These are phyloP conservation scores for Actinomortierella wolfii DNA, from an alignment of 371 early-diverging fungal genomes.

Conservation along the genomic window DNA sequence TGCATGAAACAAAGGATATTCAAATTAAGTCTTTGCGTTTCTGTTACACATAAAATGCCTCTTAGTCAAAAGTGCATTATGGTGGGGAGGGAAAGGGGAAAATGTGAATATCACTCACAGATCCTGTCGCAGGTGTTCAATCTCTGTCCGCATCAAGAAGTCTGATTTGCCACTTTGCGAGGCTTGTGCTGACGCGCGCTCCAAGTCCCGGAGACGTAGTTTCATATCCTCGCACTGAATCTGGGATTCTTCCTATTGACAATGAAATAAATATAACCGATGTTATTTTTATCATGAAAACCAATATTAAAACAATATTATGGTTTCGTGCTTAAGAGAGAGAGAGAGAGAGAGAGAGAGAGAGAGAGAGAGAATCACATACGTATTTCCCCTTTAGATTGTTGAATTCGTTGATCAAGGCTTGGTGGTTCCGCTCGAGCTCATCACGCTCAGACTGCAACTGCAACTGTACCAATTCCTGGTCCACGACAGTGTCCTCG, in stretches of 20 bases:
- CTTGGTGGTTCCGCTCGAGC: slow-evolving; percentile 59
- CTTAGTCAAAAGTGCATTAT: too few relatives aligned
- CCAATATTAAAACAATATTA: too few relatives aligned
- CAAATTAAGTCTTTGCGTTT: too few relatives aligned
- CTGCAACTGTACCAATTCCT: slow-evolving; percentile 32
- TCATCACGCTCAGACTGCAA: slow-evolving; percentile 58
- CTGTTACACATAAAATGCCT: too few relatives aligned
- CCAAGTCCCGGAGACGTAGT: slow-evolving; percentile 72
- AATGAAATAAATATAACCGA: not conserved
- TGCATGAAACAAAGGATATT: not conserved
- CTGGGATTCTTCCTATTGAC: slow-evolving; percentile 64
- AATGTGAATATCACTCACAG: too few relatives aligned
- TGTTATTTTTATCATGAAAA: too few relatives aligned
- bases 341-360: not conserved
- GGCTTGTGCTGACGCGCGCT: slow-evolving; percentile 67
- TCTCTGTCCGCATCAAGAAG: slow-evolving; percentile 84
- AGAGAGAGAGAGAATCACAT: slow-evolving; percentile 19
- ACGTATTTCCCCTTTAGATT: slow-evolving; percentile 65
- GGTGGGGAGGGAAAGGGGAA: too few relatives aligned
- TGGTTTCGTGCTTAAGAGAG: not conserved
- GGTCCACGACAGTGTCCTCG: slow-evolving; percentile 34
- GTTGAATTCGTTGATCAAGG: slow-evolving; percentile 61
- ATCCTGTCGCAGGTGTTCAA: slow-evolving; percentile 83
- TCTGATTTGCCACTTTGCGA: slow-evolving; percentile 83
- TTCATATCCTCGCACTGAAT: slow-evolving; percentile 69